Percentiles rank a stretch among this genome's conserved stretches.
Conservation (phyloP, 495 filamentous ascomycete genomes). For the Letharia columbiana region DNA sequence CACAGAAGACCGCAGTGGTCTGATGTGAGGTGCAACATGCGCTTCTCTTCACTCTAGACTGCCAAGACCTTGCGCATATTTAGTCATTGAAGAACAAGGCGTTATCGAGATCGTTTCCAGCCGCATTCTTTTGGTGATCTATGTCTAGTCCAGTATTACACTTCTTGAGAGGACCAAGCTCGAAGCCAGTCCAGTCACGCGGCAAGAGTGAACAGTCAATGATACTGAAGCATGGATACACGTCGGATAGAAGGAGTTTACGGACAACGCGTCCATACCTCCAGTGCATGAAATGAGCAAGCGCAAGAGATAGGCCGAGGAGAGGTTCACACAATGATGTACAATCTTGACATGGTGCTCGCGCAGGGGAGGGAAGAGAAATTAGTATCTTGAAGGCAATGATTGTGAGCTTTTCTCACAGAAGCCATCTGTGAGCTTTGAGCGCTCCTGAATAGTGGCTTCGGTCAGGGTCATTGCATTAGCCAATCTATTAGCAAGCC, state of each 20-base stretch:
- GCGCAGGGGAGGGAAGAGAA: not conserved
- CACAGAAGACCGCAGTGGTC: not conserved
- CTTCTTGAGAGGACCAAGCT: not conserved
- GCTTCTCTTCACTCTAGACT: not conserved
- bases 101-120: not conserved
- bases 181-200: not conserved
- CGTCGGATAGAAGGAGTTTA: not conserved
- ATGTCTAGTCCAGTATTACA: not conserved
- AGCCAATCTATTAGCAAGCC: not conserved
- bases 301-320: not conserved
- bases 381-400: not conserved
- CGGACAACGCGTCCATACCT: not conserved
- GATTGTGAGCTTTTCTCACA: slow-evolving; percentile 8
- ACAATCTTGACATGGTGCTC: not conserved
- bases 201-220: not conserved
- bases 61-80: not conserved
- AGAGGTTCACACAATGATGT: not conserved
- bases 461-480: not conserved
- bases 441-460: not conserved
- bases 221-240: not conserved
- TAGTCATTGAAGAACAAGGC: not conserved
- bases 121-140: not conserved
- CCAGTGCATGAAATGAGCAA: not conserved
- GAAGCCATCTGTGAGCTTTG: not conserved
- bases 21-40: not conserved